Evolutionary conservation across 495 filamentous ascomycete genomes (phyloP), one percentile per base, ranked within the genome.

Genomic region (Xylaria sp.): DNA sequence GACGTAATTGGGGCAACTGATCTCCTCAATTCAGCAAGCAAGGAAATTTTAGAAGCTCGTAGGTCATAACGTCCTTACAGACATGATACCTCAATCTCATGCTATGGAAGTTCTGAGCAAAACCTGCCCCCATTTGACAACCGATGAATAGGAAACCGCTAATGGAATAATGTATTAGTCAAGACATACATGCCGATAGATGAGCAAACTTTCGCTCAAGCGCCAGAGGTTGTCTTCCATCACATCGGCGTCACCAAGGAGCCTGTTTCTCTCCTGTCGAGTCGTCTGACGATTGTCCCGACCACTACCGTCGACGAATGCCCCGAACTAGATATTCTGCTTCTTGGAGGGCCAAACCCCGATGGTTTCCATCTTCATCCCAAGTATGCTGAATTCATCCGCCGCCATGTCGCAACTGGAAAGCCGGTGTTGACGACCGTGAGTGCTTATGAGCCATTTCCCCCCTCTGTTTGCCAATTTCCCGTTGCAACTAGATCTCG

Each of bases 1-100:
- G 80, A 82, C 61, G 70, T 77, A n/a, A 72, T 79, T 21, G 80
- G 78, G 26, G 74, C 79, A 52, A 70, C 69, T 57, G 80, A 82
- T 61, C 73, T 82, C 15, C 75, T 82, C 53, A 73, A 71, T 46
- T 76, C 74, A 37, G 74, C 73, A 44, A 74, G 72, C n/a, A 73
- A 71, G 52, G 12, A 69, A 1, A 57, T 72, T 29, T 68, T 76
- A n/a, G 43, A 73, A 8, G 61, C 43, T 26, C 19, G 62, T 66
- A 66, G 7, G 61, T 44, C 41, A 33, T 31, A 24, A n/a, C n/a
- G n/a, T 9, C 17, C 17, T 3, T 21, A 3, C 11, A 26, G 5
- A 7, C 0, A 24, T 14, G 19, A 3, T 64, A 1, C 35, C 41
- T 48, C 12, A 4, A 26, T 14, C n/a, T 8, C 14, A 64, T 48